These are phyloP conservation scores for Tetracladium setigerum DNA, from an alignment of 495 filamentous ascomycete genomes.

Conservation along the genomic window DNA sequence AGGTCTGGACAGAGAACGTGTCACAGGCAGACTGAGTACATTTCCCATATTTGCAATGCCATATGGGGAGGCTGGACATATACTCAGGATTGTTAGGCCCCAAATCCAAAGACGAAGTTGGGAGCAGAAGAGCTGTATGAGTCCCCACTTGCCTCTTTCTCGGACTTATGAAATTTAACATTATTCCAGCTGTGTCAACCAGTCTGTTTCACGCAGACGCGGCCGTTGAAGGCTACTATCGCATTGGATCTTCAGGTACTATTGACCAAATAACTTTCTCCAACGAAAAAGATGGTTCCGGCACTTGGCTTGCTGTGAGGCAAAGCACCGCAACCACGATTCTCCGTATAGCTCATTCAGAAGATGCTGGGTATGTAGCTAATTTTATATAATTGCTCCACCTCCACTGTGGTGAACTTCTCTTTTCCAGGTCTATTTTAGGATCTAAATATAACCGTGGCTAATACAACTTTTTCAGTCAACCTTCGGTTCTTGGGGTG, in stretches of 20 bases:
- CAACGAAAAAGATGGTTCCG: constrained; percentile 35
- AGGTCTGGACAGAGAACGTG: too few species aligned
- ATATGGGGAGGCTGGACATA: constrained; percentile 41
- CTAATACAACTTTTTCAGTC: too few species aligned
- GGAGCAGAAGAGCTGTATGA: constrained; percentile 29
- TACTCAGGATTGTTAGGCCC: constrained; percentile 41
- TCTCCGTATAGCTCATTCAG: constrained; percentile 28
- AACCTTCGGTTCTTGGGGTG: too few species aligned
- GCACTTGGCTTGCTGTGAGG: constrained; percentile 57
- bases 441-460: too few species aligned
- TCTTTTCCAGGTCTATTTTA: too few species aligned
- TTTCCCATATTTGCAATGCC: constrained; percentile 37
- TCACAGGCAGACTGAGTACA: too few species aligned
- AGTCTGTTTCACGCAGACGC: constrained; percentile 27
- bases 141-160: constrained; percentile 14
- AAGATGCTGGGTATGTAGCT: too few species aligned
- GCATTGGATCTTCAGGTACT: constrained; percentile 46
- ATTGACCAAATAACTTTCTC: constrained; percentile 65
- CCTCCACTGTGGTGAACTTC: too few species aligned
- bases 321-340: constrained; percentile 47
- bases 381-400: too few species aligned
- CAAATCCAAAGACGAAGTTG: constrained; percentile 36
- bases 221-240: constrained; percentile 40
- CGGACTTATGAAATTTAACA: too few species aligned
- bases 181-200: too few species aligned